Evolutionary conservation across 1,139 yeast genomes (phyloP), one percentile per base, ranked within the genome.

Genomic region (Suhomyces bribrorum): DNA sequence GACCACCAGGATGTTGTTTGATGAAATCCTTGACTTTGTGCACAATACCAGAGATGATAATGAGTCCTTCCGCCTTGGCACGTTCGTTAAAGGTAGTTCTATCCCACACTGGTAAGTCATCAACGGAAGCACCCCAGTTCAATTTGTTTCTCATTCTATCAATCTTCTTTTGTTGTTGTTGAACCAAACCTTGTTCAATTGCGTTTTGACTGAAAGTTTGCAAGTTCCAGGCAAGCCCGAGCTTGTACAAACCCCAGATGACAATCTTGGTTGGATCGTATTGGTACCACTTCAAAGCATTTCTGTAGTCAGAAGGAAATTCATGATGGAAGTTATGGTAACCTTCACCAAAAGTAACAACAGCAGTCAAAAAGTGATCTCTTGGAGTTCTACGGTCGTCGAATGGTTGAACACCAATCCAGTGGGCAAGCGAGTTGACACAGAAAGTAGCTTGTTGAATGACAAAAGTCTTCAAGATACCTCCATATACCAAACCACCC

Each of bases 271-370:
- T 92, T 52, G 98, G 98, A 65, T 92, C 98, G 66, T 85, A 92
- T 77, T 94, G 98, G 76, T 86, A 92, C 98, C 98, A 94, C 67
- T 82, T 86, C 62, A 92, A 79, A 34, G 98, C 98, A 61, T 92
- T 92, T 75, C 98, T 82, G 79, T 92, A 92, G 73, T 92, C 98
- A 32, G 95, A 81, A 52, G 98, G 98, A 80, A 90, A 92, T 74
- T 94, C 97, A 71, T 92, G 98, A 70, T 92, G 98, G 83, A 92
- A 92, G 74, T 92, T 92, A 70, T 92, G 98, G 79, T 92, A 90
- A 44, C 98, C 98, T 73, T 92, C 98, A 62, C 98, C 98, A 55
- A 92, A 86, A 9, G 98, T 92, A 44, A 88, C 96, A 45, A 92
- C 69, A 6, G 98, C 98, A 45, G 98, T 92, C 50, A 92, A 64